Base-by-base conservation (phyloP, 1,284 basidiomycete species). In the Coniferiporia sulphurascens region DNA sequence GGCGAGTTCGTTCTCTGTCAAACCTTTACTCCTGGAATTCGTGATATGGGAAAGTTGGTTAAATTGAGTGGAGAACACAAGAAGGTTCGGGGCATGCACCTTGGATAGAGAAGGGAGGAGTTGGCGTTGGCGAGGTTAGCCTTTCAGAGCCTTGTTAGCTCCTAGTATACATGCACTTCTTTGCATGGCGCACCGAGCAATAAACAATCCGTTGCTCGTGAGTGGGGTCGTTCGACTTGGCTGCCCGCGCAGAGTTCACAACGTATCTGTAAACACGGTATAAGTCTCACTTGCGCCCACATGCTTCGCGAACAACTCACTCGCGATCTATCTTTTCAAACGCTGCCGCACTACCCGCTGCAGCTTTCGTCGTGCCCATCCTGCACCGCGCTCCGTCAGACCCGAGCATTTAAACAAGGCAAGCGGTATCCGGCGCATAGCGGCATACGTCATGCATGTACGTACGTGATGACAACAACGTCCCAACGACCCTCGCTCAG, bases 401-500 rank as follows among this genome's bases (percentile, higher is more conserved):
- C 27, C 27, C 27, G 27, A 27, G 27, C 27, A 27, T 27, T 27
- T 5, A 27, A 27, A 5, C 27, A 27, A 27, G 27, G 5, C 27
- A 27, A 27, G 27, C 27, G 27, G 27, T 27, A 27, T 27, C 3
- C 27, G 27, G 27, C 27, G 27, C n/a, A n/a, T n/a, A n/a, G 27
- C 34, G n/a, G 27, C n/a, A n/a, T 32, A 51, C 27, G 15, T 12
- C 22, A 50, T 10, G 4, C 19, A 22, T 13, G 12, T 46, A 27
- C 65, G 22, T 59, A 67, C 52, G 71, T 66, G 49, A 73, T 69
- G 61, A 82, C 84, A 0, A 91, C 82, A n/a, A 85, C 82, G 68
- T 90, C 86, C 82, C 84, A 87, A 46, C 80, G 78, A 3, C 76
- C 80, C 0, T 79, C 75, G 41, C 73, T 74, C 62, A 88, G 63